Percentiles rank a stretch among this genome's conserved stretches.
These are phyloP conservation scores for Fraxinus velutina DNA, from an alignment of 305 asterid genomes.

Conservation along the genomic window DNA sequence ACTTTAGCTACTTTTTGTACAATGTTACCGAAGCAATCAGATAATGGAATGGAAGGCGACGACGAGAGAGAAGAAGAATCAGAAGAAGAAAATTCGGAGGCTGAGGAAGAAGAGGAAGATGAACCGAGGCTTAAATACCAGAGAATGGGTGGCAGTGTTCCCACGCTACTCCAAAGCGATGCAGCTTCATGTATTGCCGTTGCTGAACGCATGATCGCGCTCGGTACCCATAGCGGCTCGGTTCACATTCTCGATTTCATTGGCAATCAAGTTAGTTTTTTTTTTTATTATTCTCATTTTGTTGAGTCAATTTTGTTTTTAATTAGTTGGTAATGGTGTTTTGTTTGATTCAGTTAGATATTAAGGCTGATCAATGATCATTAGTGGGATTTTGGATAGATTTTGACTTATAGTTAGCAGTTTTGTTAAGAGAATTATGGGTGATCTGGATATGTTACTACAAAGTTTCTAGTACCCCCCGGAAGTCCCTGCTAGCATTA, in stretches of 20 bases:
- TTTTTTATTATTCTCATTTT: not conserved
- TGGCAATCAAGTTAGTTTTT: conserved; percentile 66
- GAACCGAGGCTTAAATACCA: conserved; percentile 96
- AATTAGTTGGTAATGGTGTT: not conserved
- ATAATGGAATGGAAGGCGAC: conserved; percentile 89
- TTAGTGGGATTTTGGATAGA: not conserved
- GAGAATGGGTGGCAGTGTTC: conserved; percentile 95
- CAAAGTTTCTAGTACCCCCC: not conserved
- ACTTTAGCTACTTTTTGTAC: not conserved
- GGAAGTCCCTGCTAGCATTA: not conserved
- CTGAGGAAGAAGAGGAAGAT: conserved; percentile 62
- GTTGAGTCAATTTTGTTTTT: not conserved
- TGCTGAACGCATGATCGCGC: conserved; percentile 94
- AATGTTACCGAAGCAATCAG: conserved; percentile 72
- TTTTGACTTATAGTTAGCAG: not conserved
- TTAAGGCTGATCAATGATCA: not conserved
- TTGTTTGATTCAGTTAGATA: not conserved
- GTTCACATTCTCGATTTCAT: conserved; percentile 93
- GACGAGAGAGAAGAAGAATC: conserved; percentile 78
- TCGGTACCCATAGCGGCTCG: conserved; percentile 76
- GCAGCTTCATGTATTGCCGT: conserved; percentile 87
- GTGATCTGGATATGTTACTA: not conserved
- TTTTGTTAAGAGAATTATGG: not conserved
- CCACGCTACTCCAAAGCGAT: conserved; percentile 67
- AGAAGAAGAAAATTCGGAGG: conserved; percentile 64